These are phyloP conservation scores for Debaryomyces fabryi DNA, from an alignment of 1,139 yeast genomes.

Conservation along the genomic window DNA sequence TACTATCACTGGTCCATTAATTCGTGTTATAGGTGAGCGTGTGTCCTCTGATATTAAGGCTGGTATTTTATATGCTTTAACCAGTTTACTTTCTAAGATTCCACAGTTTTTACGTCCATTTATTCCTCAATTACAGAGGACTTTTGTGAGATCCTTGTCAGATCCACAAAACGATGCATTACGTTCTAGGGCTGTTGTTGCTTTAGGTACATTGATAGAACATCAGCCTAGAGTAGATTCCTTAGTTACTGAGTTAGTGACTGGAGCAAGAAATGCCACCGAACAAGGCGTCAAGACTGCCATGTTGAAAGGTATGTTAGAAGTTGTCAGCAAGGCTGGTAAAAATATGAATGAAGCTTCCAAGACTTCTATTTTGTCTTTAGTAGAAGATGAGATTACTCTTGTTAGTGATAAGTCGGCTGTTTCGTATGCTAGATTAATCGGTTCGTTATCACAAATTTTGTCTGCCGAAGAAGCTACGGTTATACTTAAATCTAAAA, in stretches of 20 bases:
- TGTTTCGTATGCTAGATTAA: conserved; percentile 73
- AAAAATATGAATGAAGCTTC: conserved; percentile 73
- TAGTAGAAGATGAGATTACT: conserved; percentile 72
- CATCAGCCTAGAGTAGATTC: conserved; percentile 96
- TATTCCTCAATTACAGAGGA: conserved; percentile 95
- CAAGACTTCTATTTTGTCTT: conserved; percentile 66
- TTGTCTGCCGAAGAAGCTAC: conserved; percentile 67
- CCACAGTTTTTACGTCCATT: conserved; percentile 94
- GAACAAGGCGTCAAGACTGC: conserved; percentile 75
- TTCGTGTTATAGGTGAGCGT: conserved; percentile 97
- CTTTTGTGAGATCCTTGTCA: conserved; percentile 88
- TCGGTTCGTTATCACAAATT: conserved; percentile 76
- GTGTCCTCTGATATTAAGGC: conserved; percentile 89
- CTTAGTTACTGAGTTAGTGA: conserved; percentile 76
- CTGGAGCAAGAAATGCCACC: conserved; percentile 65
- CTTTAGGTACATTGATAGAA: conserved; percentile 82
- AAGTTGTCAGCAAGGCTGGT: conserved; percentile 83
- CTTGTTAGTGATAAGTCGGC: conserved; percentile 58
- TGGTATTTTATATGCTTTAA: conserved; percentile 84
- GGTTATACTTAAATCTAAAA: conserved; percentile 60
- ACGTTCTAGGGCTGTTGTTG: conserved; percentile 86
- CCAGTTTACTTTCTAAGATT: conserved; percentile 74
- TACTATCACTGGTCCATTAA: conserved; percentile 93
- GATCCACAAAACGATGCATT: conserved; percentile 74
- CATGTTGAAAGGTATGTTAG: conserved; percentile 82